These are phyloP conservation scores for Fusarium mangiferae DNA, from an alignment of 2,329 filamentous ascomycete species.

Conservation along the genomic window DNA sequence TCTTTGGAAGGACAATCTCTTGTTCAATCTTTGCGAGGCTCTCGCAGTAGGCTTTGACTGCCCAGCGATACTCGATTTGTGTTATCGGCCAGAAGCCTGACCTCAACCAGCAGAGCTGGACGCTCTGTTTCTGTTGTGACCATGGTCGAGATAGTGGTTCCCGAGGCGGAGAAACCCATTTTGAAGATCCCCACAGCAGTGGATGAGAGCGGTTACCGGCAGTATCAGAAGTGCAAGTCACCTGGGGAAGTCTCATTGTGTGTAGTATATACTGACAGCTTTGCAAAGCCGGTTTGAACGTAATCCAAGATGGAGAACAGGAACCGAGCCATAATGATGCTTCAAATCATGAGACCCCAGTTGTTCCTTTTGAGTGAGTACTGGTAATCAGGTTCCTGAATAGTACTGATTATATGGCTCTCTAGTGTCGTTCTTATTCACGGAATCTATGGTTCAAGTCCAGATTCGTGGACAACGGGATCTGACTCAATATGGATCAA, in stretches of 20 bases:
- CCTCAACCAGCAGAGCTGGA: neutral
- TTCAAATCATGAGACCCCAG: neutral
- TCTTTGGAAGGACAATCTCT: neutral
- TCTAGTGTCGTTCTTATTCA: neutral
- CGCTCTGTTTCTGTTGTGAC: neutral
- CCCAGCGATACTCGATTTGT: neutral
- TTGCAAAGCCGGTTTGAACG: neutral
- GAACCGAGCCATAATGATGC: neutral
- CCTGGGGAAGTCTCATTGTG: neutral
- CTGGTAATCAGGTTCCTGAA: neutral
- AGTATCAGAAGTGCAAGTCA: neutral
- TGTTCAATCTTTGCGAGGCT: neutral
- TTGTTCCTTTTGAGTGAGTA: neutral
- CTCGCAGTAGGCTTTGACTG: neutral
- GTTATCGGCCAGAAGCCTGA: neutral
- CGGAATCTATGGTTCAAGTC: neutral
- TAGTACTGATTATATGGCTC: neutral
- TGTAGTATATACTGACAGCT: neutral
- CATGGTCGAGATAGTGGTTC: neutral
- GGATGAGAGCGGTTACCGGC: neutral
- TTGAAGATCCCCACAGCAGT: neutral
- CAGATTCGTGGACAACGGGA: neutral
- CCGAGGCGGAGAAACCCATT: neutral
- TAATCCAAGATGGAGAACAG: neutral
- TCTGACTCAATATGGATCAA: neutral